phyloP scores from a whole-genome alignment of 2,329 filamentous ascomycete genomes.

The Truncatella angustata region DNA sequence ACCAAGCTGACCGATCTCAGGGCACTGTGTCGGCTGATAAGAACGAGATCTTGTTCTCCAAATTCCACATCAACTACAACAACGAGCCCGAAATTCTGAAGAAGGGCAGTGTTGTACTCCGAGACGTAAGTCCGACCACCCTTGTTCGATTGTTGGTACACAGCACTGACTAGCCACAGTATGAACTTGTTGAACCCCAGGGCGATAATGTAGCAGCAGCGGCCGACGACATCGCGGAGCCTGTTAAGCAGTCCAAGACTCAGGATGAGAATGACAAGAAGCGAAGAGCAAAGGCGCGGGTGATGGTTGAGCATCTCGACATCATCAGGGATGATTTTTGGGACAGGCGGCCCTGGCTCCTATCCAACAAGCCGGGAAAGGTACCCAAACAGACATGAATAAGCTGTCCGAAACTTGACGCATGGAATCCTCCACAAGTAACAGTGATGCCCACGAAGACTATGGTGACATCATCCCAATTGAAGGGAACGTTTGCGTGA shows the following conservation, averaged over 20 bases:
- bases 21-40: slow-evolving; percentile 85
- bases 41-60: slow-evolving; percentile 90
- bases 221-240: slow-evolving; percentile 50
- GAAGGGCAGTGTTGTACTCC: slow-evolving; percentile 88
- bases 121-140: slow-evolving; percentile 57
- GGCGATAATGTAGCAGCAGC: slow-evolving; percentile 44
- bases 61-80: slow-evolving; percentile 95
- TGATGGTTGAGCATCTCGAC: slow-evolving; percentile 83
- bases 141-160: no score
- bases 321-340: slow-evolving; percentile 97
- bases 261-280: slow-evolving; percentile 83
- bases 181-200: slow-evolving; percentile 64
- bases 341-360: slow-evolving; percentile 79
- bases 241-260: slow-evolving; percentile 66
- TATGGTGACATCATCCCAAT: no score
- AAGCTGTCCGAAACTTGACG: slow-evolving; percentile 3
- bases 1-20: slow-evolving; percentile 39
- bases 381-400: slow-evolving; percentile 57
- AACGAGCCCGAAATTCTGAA: slow-evolving; percentile 90
- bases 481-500: no score
- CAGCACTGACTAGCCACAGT: slow-evolving; percentile 44
- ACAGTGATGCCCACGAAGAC: neutral
- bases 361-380: slow-evolving; percentile 72
- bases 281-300: slow-evolving; percentile 72
- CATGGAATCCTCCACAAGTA: neutral